These are phyloP conservation scores for Rhodotorula sp. DNA, from an alignment of 1,284 basidiomycete species.

Conservation along the genomic window DNA sequence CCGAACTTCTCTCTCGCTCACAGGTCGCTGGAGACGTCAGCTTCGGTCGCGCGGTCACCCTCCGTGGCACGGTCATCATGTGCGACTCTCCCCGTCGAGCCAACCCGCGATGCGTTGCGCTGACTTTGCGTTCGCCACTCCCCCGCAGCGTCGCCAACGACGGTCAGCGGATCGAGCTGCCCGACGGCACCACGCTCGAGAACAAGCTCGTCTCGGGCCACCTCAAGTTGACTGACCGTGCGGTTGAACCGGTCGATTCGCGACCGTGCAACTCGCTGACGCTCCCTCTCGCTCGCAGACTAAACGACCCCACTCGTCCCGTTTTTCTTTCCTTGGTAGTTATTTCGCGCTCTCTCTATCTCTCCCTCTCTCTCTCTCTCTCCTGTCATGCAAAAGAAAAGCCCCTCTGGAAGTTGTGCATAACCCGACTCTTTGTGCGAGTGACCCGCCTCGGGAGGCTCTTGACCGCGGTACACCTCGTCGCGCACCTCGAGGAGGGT, in stretches of 20 bases:
- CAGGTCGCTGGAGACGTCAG: slow-evolving; percentile 83
- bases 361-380: no score
- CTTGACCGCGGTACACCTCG: no score
- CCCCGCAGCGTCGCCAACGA: slow-evolving; percentile 71
- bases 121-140: slow-evolving; percentile 45
- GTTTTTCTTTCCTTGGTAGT: no score
- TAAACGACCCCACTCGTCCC: neutral
- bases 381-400: no score
- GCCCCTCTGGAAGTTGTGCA: no score
- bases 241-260: neutral
- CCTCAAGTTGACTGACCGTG: slow-evolving; percentile 16
- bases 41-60: slow-evolving; percentile 85
- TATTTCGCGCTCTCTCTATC: no score
- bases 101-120: no score
- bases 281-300: neutral
- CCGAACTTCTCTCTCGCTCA: slow-evolving; percentile 45
- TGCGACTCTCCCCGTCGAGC: neutral
- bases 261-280: neutral
- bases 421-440: no score
- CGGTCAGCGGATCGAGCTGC: slow-evolving; percentile 91
- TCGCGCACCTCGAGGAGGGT: no score
- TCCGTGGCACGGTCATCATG: slow-evolving; percentile 52
- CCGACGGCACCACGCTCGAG: slow-evolving; percentile 91
- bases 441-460: no score
- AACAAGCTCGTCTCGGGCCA: slow-evolving; percentile 60